Evolutionary conservation across 345 rosid genomes (phyloP).

Genomic region (Lepidium africanum): DNA sequence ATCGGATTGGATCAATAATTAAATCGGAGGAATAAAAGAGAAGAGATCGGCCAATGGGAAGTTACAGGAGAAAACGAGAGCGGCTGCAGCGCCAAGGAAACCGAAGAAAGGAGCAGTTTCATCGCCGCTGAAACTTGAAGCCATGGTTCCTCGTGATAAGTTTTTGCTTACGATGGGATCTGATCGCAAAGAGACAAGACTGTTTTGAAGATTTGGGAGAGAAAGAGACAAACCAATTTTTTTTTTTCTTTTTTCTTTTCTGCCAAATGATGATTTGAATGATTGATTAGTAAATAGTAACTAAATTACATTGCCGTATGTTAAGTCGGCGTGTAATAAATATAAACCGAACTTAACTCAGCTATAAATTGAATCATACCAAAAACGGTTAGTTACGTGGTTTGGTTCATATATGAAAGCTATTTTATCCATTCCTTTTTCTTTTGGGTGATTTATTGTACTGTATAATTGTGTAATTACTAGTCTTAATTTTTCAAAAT

Average conservation of each 20-base stretch:
- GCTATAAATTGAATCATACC: neutral
- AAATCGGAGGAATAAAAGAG: neutral
- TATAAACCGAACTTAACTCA: slow-evolving; percentile 3
- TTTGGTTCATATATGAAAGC: too few relatives aligned
- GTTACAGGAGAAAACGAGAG: slow-evolving; percentile 81
- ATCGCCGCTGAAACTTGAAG: slow-evolving; percentile 65
- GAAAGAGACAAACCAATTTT: neutral
- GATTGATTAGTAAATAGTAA: neutral
- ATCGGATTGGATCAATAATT: neutral
- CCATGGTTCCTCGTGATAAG: slow-evolving; percentile 31
- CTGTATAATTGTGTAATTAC: too few relatives aligned
- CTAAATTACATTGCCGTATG: neutral
- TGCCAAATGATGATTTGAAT: neutral
- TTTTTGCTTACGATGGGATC: slow-evolving; percentile 13
- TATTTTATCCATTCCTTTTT: too few relatives aligned
- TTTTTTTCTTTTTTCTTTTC: too few relatives aligned
- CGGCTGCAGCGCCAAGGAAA: slow-evolving; percentile 87
- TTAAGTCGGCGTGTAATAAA: neutral
- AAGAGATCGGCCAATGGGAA: neutral
- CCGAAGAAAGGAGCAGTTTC: slow-evolving; percentile 88
- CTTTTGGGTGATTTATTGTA: too few relatives aligned
- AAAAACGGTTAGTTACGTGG: neutral
- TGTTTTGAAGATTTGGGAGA: neutral
- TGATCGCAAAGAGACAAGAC: slow-evolving; percentile 12
- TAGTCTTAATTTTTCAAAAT: too few relatives aligned